Evolutionary conservation across 768 basidiomycete species (phyloP).

Genomic region (Fomitopsis pulvina): DNA sequence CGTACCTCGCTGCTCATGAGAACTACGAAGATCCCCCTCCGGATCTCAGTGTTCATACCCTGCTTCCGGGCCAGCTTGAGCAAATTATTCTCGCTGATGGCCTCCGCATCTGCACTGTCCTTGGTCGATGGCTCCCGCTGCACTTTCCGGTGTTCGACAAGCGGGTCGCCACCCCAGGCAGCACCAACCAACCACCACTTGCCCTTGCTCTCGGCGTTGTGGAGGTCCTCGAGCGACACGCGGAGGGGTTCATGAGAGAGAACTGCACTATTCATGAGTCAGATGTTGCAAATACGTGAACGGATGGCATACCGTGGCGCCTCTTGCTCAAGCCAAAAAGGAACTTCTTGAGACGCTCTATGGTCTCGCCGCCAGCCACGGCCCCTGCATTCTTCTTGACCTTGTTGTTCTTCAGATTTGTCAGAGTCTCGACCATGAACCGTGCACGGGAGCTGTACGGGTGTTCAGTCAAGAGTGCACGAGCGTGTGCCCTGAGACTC

Average conservation of each 20-base stretch:
- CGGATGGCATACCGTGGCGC: slow-evolving; percentile 48
- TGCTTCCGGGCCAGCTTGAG: slow-evolving; percentile 84
- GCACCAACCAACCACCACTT: slow-evolving; percentile 99
- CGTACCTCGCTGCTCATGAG: slow-evolving; percentile 93
- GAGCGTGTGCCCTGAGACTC: slow-evolving; percentile 1
- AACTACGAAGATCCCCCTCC: slow-evolving; percentile 86
- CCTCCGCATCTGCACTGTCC: slow-evolving; percentile 22
- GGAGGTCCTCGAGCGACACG: slow-evolving; percentile 80
- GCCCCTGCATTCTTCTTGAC: slow-evolving; percentile 56
- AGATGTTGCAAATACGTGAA: background rate
- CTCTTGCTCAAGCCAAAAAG: slow-evolving; percentile 70
- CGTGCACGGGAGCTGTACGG: slow-evolving; percentile 71
- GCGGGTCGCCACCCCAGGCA: slow-evolving; percentile 90
- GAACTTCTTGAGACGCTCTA: slow-evolving; percentile 87
- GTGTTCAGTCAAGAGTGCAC: background rate
- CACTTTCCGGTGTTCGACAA: slow-evolving; percentile 59
- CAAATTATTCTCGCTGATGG: slow-evolving; percentile 36
- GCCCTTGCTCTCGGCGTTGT: slow-evolving; percentile 75
- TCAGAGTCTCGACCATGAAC: slow-evolving; percentile 94
- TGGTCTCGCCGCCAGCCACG: slow-evolving; percentile 68
- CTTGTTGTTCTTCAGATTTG: slow-evolving; percentile 91
- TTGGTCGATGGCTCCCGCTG: slow-evolving; percentile 20
- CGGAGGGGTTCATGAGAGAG: slow-evolving; percentile 81
- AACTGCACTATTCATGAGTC: slow-evolving; percentile 40
- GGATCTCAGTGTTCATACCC: slow-evolving; percentile 98